Evolutionary conservation across 176 grass and related monocot species (phyloP), one percentile per base, ranked within the genome.

Genomic region (Juncus effusus): DNA sequence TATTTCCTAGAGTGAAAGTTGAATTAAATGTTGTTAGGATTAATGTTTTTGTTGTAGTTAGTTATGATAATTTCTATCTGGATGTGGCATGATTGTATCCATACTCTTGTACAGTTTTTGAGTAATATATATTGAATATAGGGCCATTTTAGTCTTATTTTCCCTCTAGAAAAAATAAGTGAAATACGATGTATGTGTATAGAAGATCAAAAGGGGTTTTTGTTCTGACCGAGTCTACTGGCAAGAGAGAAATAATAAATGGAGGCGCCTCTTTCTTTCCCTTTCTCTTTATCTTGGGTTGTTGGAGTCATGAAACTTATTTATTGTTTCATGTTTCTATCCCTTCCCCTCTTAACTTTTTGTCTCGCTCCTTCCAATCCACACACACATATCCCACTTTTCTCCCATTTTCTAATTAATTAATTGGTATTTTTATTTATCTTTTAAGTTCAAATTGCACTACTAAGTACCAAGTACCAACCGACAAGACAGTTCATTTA

Each of bases 251-350:
- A 75, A 61, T 58, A 68, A 81, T 81, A 81, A 81, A 81, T 81
- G 41, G 62, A 69, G 71, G 70, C 55, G 54, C 63, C 62, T 75
- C 71, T 75, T 28, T 28, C 19, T 28, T 28, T 28, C 19, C 19
- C 19, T 28, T 28, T 28, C 19, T 28, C 19, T 28, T 28, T 28
- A 28, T 28, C 62, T 68, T 42, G 64, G 78, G 70, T 81, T 73
- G 63, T 69, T 81, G 78, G 78, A 74, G 63, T 59, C 62, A 81
- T 75, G 63, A 59, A 81, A 81, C 71, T 66, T 74, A 81, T 81
- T 81, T 75, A 81, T 42, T 81, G 54, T 81, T 74, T 74, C 60
- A 74, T 51, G 61, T 54, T 80, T 44, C 62, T 69, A 70, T 70
- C 67, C 19, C n/a, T 57, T 70, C 52, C 52, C 44, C 35, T 52